phyloP scores from a whole-genome alignment of 1,284 basidiomycete species.

The Amylostereum areolatum region DNA sequence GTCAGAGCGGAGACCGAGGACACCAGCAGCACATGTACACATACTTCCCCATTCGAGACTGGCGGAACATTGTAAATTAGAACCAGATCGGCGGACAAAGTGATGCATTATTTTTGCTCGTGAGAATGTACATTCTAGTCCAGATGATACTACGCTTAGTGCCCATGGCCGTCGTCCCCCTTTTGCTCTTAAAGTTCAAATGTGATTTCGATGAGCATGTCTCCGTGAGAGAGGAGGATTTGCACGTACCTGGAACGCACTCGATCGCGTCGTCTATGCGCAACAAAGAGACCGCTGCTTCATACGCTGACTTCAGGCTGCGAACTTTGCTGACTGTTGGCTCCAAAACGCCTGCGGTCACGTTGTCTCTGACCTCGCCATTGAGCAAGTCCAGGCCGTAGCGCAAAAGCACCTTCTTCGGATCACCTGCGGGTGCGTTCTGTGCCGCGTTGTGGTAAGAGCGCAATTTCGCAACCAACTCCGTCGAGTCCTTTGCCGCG shows the following conservation, averaged over 20 bases:
- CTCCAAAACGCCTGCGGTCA: slow-evolving; percentile 90
- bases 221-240: not conserved
- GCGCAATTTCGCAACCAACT: slow-evolving; percentile 94
- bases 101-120: not conserved
- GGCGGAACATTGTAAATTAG: too few species aligned
- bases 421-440: slow-evolving; percentile 83
- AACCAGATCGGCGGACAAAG: too few species aligned
- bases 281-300: slow-evolving; percentile 92
- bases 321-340: slow-evolving; percentile 97
- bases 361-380: slow-evolving; percentile 94
- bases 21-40: too few species aligned
- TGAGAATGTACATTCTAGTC: too few species aligned
- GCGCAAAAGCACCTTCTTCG: slow-evolving; percentile 91
- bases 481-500: slow-evolving; percentile 97
- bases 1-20: too few species aligned
- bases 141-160: slow-evolving; percentile 23
- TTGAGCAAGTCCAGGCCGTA: slow-evolving; percentile 95
- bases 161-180: slow-evolving; percentile 62
- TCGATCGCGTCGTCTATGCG: slow-evolving; percentile 95
- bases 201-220: slow-evolving; percentile 16
- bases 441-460: slow-evolving; percentile 98
- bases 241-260: slow-evolving; percentile 66
- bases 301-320: slow-evolving; percentile 93
- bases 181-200: slow-evolving; percentile 53
- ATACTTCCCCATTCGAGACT: too few species aligned